Evolutionary conservation across 2,329 filamentous ascomycete genomes (phyloP), one percentile per base, ranked within the genome.

Genomic region (Ophiosphaerella narmari): DNA sequence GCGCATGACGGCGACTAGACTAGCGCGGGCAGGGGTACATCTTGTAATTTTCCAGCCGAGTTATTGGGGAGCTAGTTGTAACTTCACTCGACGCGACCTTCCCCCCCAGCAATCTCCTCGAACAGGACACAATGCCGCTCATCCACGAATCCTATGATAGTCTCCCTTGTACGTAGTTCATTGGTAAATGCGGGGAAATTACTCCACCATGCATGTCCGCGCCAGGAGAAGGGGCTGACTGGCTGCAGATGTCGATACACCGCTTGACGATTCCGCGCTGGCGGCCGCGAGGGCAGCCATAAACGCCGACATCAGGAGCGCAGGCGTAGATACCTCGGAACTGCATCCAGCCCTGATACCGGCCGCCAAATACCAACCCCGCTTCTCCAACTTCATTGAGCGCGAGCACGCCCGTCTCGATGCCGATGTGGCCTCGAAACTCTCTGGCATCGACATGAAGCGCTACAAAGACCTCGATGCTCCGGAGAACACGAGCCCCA

Each of bases 381-480:
- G 73, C 43, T 89, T 91, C 76, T 84, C 87, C 5, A 80, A 84
- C 4, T 73, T 87, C n/a, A 78, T 96, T 34, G 67, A 81, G 59
- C 71, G 82, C 60, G 91, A 96, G 66, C 80, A 93, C 55, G 75
- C 78, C 16, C 88, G 90, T 58, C 79, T 92, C 52, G 77, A 83
- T 38, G 68, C 79, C n/a, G 78, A 81, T 47, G 48, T 68, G 5
- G 57, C 66, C 1, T 75, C 72, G 29, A 70, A 80, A n/a, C 82
- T 86, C 1, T 70, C 74, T 0, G 82, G 84, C 46, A 85, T 96
- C 63, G 89, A 96, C 72, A 79, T 91, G 14, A 77, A 82, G 37
- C 90, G 92, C 61, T 97, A 97, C 82, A 90, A 96, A 75, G 84
- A 86, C 2, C 84, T 90, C 32, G 83, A 89, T 16, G 75, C 83